Base-by-base conservation (phyloP, 2,329 filamentous ascomycete genomes). In the Fusarium siculi region DNA sequence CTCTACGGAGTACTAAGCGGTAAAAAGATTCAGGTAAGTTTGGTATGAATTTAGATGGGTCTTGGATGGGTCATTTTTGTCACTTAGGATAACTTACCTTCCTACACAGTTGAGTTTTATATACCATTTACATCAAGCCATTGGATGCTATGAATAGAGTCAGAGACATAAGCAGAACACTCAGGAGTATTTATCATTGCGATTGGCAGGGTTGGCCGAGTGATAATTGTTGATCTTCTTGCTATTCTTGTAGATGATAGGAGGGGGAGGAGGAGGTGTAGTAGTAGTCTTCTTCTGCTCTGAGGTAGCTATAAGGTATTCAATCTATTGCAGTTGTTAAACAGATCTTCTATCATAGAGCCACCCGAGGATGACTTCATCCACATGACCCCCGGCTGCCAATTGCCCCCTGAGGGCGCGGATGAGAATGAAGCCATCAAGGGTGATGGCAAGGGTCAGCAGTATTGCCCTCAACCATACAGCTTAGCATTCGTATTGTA, bases 371-470 rank as follows among this genome's bases (percentile, higher is more conserved):
- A 96, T 81, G 87, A 90, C 74, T 96, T 96, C 81, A 87, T 97
- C 71, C 92, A 91, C 77, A 94, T 96, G 91, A 96, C 93, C 2
- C 94, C 94, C 2, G 94, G 94, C 15, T 95, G 94, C 80, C 92
- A 94, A 81, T 82, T 96, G 74, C 91, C 92, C 7, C 90, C 91
- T 2, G 86, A 89, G 25, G 89, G 87, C 23, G 86, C 90, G 70
- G 86, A 88, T 58, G 84, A 85, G 67, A 84, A 90, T 40, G 82
- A 82, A 7, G 79, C 81, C 4, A 78, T 88, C 30, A 81, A 82
- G 65, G 93, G 93, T 21, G 94, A 97, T 80, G 92, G 90, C 23
- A 87, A 94, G 74, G 94, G 94, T 7, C 94, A 97, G 83, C 93
- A 95, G 82, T 97, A 96, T n/a, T 36, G 0, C n/a, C 4, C 32